phyloP scores from a whole-genome alignment of 352 stramenopile genomes.

The Phytophthora agathidicida region DNA sequence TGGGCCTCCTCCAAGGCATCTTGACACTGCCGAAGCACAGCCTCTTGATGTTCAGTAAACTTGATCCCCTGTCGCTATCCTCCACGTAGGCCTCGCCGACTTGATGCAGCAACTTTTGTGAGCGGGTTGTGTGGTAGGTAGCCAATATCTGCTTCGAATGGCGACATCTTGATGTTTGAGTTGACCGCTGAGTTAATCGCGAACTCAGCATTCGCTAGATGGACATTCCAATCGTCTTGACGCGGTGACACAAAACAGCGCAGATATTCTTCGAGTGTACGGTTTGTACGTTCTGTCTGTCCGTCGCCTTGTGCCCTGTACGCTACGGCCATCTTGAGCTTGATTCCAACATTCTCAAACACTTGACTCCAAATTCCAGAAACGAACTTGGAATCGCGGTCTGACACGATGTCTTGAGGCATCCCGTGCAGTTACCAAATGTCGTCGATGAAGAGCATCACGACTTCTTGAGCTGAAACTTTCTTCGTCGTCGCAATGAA shows the following conservation, averaged over 20 bases:
- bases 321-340: conserved; percentile 11
- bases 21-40: conserved; percentile 7
- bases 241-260: neutral
- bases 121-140: neutral
- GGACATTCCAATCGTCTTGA: conserved; percentile 17
- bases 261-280: conserved; percentile 10
- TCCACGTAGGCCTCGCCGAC: neutral
- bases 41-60: no score
- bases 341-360: neutral
- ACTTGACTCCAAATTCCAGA: no score
- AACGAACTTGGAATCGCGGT: no score
- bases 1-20: conserved; percentile 8
- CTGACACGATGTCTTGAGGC: no score
- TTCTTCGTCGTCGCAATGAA: no score
- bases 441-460: no score
- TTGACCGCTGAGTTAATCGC: no score
- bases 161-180: no score
- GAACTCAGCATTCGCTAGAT: no score
- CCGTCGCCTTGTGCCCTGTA: conserved; percentile 14
- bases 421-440: no score
- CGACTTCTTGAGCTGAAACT: no score
- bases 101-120: neutral
- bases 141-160: neutral
- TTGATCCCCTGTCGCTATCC: neutral
- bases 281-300: no score